phyloP scores from a whole-genome alignment of 495 filamentous ascomycete species.

The Aspergillus sparsus region DNA sequence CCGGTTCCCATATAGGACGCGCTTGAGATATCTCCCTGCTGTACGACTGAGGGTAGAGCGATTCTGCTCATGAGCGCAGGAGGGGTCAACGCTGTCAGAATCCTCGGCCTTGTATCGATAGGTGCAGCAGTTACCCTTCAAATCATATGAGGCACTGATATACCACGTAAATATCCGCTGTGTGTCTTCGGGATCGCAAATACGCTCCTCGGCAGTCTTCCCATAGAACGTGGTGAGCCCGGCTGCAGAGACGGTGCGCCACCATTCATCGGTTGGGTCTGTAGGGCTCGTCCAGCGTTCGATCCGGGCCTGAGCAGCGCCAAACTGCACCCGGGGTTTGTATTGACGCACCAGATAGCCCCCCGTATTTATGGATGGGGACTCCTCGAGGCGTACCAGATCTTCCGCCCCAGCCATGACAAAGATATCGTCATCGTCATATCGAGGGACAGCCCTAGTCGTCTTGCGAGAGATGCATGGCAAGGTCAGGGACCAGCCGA shows the following conservation, averaged over 20 bases:
- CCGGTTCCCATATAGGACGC: slow-evolving; percentile 8
- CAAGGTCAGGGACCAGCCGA: not conserved
- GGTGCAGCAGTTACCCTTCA: not conserved
- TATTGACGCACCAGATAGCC: slow-evolving; percentile 6
- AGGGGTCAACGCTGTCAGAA: not conserved
- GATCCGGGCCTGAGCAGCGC: not conserved
- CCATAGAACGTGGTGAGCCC: slow-evolving; percentile 6
- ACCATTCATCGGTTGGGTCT: not conserved
- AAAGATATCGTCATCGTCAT: not conserved
- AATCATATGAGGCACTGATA: not conserved
- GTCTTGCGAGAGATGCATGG: not conserved
- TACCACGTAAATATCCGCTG: slow-evolving; percentile 8
- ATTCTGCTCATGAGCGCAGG: not conserved
- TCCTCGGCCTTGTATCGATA: slow-evolving; percentile 10
- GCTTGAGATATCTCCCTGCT: slow-evolving; percentile 6
- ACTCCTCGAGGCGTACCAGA: not conserved
- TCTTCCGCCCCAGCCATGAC: not conserved
- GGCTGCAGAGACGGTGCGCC: not conserved
- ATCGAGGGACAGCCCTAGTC: not conserved
- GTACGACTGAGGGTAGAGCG: not conserved
- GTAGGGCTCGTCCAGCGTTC: slow-evolving; percentile 4
- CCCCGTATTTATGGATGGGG: no score
- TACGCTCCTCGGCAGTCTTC: not conserved
- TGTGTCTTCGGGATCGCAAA: not conserved
- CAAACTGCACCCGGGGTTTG: slow-evolving; percentile 1